Evolutionary conservation across 139 green algal species (phyloP).

Genomic region (Micractinium sp.): DNA sequence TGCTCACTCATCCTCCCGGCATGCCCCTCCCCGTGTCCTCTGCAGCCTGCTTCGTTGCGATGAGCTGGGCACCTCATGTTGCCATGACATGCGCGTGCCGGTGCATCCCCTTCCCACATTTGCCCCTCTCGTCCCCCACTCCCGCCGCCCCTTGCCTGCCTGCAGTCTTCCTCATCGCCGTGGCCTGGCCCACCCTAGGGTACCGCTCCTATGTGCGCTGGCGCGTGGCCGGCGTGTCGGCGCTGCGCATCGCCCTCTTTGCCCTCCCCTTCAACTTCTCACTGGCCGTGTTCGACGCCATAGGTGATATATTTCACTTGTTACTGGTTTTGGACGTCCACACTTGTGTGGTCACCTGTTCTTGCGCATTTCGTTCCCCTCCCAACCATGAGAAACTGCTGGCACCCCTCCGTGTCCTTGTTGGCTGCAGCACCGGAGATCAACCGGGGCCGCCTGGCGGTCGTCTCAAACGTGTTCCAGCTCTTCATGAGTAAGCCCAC

Average conservation of each 20-base stretch:
- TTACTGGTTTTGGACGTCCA: too few relatives aligned
- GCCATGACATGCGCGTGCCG: too few relatives aligned
- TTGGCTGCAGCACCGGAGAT: background rate
- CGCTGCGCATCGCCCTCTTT: background rate
- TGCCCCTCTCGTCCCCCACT: background rate
- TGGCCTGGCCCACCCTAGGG: background rate
- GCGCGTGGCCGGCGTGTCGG: background rate
- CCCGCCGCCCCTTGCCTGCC: background rate
- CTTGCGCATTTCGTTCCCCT: too few relatives aligned
- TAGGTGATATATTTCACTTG: too few relatives aligned
- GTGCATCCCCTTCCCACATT: too few relatives aligned
- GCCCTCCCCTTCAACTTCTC: slow-evolving; percentile 3
- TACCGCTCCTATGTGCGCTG: background rate
- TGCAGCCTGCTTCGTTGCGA: too few relatives aligned
- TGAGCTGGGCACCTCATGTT: too few relatives aligned
- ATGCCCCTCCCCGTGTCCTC: too few relatives aligned
- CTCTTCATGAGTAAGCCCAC: background rate
- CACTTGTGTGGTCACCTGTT: too few relatives aligned
- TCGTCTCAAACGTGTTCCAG: background rate
- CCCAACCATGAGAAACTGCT: too few relatives aligned
- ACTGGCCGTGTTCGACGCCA: background rate
- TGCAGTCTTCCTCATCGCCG: background rate
- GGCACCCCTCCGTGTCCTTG: too few relatives aligned
- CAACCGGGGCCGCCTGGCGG: background rate
- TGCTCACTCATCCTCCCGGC: too few relatives aligned